phyloP scores from a whole-genome alignment of 345 rosid genomes.

The Salix udensis region DNA sequence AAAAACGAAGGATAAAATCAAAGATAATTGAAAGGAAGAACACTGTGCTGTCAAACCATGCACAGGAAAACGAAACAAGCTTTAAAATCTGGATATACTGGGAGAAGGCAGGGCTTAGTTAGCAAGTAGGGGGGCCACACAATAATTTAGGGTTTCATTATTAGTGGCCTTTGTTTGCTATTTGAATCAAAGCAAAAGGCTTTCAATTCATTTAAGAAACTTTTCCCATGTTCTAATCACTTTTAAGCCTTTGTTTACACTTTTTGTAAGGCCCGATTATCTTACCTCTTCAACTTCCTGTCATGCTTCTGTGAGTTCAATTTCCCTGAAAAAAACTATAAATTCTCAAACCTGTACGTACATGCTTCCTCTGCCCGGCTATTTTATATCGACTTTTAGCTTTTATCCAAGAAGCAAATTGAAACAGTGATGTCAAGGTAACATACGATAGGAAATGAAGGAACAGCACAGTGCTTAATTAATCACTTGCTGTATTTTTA shows the following conservation, averaged over 20 bases:
- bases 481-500: not conserved
- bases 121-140: not conserved
- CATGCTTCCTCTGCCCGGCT: too few relatives aligned
- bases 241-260: not conserved
- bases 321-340: too few relatives aligned
- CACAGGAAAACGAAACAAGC: not conserved
- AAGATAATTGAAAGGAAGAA: not conserved
- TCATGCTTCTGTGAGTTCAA: too few relatives aligned
- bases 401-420: too few relatives aligned
- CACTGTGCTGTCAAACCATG: too few relatives aligned
- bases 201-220: not conserved
- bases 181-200: not conserved
- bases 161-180: not conserved
- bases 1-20: not conserved
- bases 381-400: too few relatives aligned
- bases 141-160: constrained; percentile 3
- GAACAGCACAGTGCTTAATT: not conserved
- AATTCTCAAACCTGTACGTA: too few relatives aligned
- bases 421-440: not conserved
- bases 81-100: too few relatives aligned
- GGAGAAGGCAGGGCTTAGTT: not conserved
- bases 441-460: not conserved
- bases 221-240: not conserved
- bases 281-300: too few relatives aligned
- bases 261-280: too few relatives aligned